Evolutionary conservation across 2,329 filamentous ascomycete genomes (phyloP).

Genomic region (Coniochaeta hoffmannii): DNA sequence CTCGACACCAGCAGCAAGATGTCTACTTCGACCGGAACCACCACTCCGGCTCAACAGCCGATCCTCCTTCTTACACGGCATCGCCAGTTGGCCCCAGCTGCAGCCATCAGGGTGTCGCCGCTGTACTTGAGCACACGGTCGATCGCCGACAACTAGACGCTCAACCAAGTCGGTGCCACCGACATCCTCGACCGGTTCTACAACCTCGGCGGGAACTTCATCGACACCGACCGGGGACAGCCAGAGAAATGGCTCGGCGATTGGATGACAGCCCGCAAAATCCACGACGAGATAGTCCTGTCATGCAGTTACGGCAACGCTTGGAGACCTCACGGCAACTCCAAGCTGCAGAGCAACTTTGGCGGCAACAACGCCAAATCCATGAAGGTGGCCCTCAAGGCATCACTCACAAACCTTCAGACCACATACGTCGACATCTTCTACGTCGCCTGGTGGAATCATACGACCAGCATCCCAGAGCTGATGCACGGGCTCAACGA

Average conservation of each 20-base stretch:
- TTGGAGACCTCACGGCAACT: conserved; percentile 23
- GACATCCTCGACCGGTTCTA: conserved; percentile 48
- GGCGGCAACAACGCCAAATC: conserved; percentile 31
- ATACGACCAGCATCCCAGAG: conserved; percentile 15
- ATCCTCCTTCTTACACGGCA: too few species aligned
- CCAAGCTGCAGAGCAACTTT: conserved; percentile 23
- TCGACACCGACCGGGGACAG: conserved; percentile 51
- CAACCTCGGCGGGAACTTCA: conserved; percentile 51
- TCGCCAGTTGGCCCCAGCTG: background rate
- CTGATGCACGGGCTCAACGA: conserved; percentile 19
- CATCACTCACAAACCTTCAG: conserved; percentile 32
- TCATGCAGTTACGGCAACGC: conserved; percentile 40
- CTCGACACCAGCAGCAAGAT: too few species aligned
- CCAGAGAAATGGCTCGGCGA: conserved; percentile 45
- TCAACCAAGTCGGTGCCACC: conserved; percentile 41
- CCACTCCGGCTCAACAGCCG: too few species aligned
- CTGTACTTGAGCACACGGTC: background rate
- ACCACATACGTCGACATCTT: conserved; percentile 25
- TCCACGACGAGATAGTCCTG: conserved; percentile 39
- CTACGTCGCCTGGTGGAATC: conserved; percentile 23
- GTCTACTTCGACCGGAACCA: too few species aligned
- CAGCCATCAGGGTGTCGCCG: background rate
- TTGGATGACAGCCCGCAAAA: conserved; percentile 35
- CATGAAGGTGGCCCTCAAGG: conserved; percentile 29
- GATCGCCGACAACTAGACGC: background rate